These are phyloP conservation scores for Tolypocladium pustulatum DNA, from an alignment of 2,329 filamentous ascomycete genomes.

Conservation along the genomic window DNA sequence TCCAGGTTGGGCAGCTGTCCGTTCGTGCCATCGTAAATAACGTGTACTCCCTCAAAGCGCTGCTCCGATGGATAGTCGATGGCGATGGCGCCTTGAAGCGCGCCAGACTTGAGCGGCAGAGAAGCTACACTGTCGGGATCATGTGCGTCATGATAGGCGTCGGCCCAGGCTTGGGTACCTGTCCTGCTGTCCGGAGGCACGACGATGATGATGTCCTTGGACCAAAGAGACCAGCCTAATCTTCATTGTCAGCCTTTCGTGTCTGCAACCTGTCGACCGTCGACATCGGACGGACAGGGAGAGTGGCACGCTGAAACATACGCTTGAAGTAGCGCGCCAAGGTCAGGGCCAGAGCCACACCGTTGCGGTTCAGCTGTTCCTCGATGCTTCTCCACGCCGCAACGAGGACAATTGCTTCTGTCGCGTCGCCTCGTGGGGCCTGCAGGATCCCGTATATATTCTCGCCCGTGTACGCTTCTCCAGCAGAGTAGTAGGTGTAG, in stretches of 20 bases:
- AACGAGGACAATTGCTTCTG: conserved; percentile 89
- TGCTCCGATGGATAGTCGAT: conserved; percentile 83
- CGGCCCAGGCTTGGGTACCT: conserved; percentile 92
- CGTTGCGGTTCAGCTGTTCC: conserved; percentile 71
- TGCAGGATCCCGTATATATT: conserved; percentile 92
- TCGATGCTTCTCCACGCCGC: conserved; percentile 81
- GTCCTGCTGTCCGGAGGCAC: conserved; percentile 81
- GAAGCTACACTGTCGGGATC: conserved; percentile 58
- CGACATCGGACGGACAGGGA: background rate
- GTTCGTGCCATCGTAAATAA: conserved; percentile 92
- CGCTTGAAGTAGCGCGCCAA: conserved; percentile 91
- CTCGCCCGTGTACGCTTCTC: conserved; percentile 64
- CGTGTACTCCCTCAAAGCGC: conserved; percentile 77
- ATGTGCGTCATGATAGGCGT: conserved; percentile 92
- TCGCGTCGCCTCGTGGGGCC: conserved; percentile 88
- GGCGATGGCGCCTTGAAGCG: conserved; percentile 85
- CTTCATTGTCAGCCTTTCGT: conserved; percentile 8
- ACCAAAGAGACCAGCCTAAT: conserved; percentile 88
- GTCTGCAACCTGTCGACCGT: background rate
- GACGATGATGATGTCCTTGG: conserved; percentile 93
- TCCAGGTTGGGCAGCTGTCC: conserved; percentile 93
- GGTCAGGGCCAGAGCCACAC: conserved; percentile 76
- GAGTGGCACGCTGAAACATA: conserved; percentile 17
- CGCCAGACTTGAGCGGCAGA: conserved; percentile 82
- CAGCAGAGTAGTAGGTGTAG: conserved; percentile 75